Base-by-base conservation (phyloP, 345 rosid species). In the Citrus maxima region DNA sequence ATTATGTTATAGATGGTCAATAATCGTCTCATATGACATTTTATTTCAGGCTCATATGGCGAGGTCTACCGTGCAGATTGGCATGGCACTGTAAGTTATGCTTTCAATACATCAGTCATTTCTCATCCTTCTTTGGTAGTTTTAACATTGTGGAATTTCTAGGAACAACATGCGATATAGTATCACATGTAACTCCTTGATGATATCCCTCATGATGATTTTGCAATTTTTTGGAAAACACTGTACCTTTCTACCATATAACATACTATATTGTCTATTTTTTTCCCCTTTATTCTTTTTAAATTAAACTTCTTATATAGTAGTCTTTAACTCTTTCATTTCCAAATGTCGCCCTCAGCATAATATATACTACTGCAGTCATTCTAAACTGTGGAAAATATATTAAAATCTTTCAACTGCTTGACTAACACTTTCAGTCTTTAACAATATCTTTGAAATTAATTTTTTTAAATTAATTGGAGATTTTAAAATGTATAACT, bases 41-140 rank as follows among this genome's bases (percentile, higher is more conserved):
- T 79, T 84, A 64, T 78, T 83, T 79, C 89, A 95, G 99, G 99
- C 78, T 95, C 98, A 72, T 95, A 92, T 73, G 97, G 98, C 14
- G 98, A 95, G 87, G 98, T 95, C 67, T 95, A 93, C 84, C 90
- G 80, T 55, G 97, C 91, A 13, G 97, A 95, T 76, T 93, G 97
- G 95, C 91, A 93, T 89, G 93, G 98, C 89, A 93, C 98, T 77
- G 98, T 95, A 85, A 93, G 99, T 91, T 83, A 60, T 73, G 54
- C 82, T 81, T 67, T 38, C n/a, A 32, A 40, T 1, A 1, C 54
- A 40, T 34, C 13, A 3, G 19, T 55, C 25, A 27, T 55, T 38
- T 6, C 25, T 63, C 18, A 40, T 73, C 59, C 67, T 38, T 34
- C 32, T 21, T 78, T 27, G 13, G 56, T 51, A 73, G 54, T 34